phyloP scores from a whole-genome alignment of 2,329 filamentous ascomycete species.

The Rutstroemia sp. region DNA sequence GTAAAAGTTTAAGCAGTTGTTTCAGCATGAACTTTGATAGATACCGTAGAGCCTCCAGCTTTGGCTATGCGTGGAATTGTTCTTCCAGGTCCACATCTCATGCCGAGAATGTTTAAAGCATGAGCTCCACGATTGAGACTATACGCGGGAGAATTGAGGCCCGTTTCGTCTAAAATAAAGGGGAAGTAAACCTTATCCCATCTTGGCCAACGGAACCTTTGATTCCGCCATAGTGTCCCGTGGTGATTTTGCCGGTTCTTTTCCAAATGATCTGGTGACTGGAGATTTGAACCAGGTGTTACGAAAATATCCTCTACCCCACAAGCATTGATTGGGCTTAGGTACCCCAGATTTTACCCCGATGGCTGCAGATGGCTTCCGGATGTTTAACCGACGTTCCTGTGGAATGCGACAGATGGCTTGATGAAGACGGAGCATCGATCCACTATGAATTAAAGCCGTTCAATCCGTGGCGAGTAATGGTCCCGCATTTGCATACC shows the following conservation, averaged over 20 bases:
- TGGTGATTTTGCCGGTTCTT: not conserved
- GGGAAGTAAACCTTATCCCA: too few species aligned
- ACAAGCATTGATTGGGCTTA: not conserved
- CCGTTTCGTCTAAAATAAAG: too few species aligned
- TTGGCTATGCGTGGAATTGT: too few species aligned
- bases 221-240: not conserved
- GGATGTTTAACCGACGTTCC: slow-evolving; percentile 6
- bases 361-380: not conserved
- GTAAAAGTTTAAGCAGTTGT: too few species aligned
- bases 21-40: too few species aligned
- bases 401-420: not conserved
- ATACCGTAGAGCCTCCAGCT: too few species aligned
- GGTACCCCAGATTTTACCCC: slow-evolving; percentile 1
- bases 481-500: not conserved
- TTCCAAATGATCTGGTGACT: not conserved
- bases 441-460: not conserved
- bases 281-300: not conserved
- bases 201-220: too few species aligned
- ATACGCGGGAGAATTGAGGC: too few species aligned
- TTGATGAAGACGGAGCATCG: not conserved
- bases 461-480: not conserved
- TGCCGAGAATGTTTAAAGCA: too few species aligned
- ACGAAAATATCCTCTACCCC: not conserved
- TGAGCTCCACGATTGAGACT: too few species aligned
- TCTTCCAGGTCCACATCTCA: too few species aligned